A percentile compares a stretch with the other conserved stretches of the same genome.
phyloP scores from a whole-genome alignment of 208 protist genomes.

The Leishmania turanica region DNA sequence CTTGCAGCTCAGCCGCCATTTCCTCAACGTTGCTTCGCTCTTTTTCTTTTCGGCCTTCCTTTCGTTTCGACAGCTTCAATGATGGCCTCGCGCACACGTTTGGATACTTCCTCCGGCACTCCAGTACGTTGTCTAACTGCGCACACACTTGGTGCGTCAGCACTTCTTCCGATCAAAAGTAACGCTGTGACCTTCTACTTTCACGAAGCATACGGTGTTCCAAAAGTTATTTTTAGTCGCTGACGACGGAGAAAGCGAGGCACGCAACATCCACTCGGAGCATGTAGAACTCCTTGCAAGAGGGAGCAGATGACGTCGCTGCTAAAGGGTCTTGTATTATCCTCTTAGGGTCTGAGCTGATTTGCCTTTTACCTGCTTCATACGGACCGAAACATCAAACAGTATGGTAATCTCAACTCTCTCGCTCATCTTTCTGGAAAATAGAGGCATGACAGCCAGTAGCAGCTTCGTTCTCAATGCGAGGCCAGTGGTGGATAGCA shows the following conservation, averaged over 20 bases:
- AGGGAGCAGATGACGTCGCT: neutral
- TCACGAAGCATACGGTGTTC: constrained; percentile 2
- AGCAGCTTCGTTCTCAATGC: neutral
- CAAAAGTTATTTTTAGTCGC: neutral
- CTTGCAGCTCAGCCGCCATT: neutral
- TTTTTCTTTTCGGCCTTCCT: neutral
- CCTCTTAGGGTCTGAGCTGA: neutral
- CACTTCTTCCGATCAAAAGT: neutral
- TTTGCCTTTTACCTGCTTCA: neutral
- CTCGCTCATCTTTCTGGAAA: neutral
- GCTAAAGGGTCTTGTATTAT: neutral
- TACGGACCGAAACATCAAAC: neutral
- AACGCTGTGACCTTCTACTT: constrained; percentile 4
- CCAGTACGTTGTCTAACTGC: neutral
- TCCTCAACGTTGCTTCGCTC: neutral
- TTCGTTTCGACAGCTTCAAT: neutral
- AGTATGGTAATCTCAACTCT: neutral
- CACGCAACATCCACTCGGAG: neutral
- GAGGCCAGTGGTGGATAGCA: neutral
- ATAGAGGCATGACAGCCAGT: neutral
- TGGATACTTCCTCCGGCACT: neutral
- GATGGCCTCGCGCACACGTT: neutral
- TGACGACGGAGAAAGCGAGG: neutral
- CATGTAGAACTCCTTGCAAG: neutral
- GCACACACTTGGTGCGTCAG: neutral